phyloP scores from a whole-genome alignment of 495 filamentous ascomycete species.

The Hypoxylon perforatum region DNA sequence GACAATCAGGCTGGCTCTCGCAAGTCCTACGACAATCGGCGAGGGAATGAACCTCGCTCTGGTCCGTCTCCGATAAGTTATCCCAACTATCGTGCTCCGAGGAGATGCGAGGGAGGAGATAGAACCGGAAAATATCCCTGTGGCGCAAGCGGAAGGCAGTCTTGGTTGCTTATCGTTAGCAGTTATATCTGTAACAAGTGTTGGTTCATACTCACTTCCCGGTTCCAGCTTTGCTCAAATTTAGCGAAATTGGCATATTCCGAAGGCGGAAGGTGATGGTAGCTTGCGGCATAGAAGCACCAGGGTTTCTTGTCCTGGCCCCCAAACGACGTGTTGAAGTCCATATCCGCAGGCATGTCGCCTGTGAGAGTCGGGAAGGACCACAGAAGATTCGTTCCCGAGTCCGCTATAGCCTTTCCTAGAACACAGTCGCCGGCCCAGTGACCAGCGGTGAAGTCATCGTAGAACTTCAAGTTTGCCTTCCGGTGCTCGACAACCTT shows the following conservation, averaged over 20 bases:
- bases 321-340: conserved; percentile 57
- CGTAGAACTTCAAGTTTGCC: conserved; percentile 40
- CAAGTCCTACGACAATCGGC: conserved; percentile 54
- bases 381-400: conserved; percentile 56
- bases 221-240: conserved; percentile 61
- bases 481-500: conserved; percentile 47
- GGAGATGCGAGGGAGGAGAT: conserved; percentile 45
- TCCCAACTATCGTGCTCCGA: conserved; percentile 53
- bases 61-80: conserved; percentile 52
- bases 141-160: conserved; percentile 39
- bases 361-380: conserved; percentile 56
- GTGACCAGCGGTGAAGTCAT: conserved; percentile 51
- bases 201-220: conserved; percentile 39
- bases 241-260: conserved; percentile 57
- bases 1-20: conserved; percentile 50
- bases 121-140: conserved; percentile 53
- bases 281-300: conserved; percentile 62
- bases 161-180: conserved; percentile 33
- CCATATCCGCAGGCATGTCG: conserved; percentile 52
- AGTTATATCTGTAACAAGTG: not conserved
- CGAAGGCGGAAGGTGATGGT: conserved; percentile 57
- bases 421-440: conserved; percentile 67
- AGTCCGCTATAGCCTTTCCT: conserved; percentile 57
- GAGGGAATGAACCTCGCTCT: conserved; percentile 35
- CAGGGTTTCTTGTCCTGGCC: conserved; percentile 56